Percentiles rank a stretch among this genome's conserved stretches.
Evolutionary conservation across 2,329 filamentous ascomycete species (phyloP).

Genomic region (Calonectria naviculata): DNA sequence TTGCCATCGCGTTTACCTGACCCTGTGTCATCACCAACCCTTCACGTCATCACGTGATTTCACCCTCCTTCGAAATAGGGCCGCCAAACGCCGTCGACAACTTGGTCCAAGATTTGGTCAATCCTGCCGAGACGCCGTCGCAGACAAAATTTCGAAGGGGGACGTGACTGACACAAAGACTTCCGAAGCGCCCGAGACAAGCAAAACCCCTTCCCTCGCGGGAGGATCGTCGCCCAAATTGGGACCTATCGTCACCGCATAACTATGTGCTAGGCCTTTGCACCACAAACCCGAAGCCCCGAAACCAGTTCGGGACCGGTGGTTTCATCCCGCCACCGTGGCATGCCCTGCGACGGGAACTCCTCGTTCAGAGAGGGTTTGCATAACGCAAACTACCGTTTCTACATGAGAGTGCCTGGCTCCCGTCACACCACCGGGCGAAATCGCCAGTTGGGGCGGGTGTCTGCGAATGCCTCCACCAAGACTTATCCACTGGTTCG

Average conservation of each 20-base stretch:
- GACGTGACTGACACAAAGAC: not conserved
- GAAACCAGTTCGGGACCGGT: slow-evolving; percentile 24
- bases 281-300: slow-evolving; percentile 7
- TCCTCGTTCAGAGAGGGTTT: not conserved
- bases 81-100: slow-evolving; percentile 11
- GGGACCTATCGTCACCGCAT: not conserved
- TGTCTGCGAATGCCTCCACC: slow-evolving; percentile 1
- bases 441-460: not conserved
- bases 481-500: slow-evolving; percentile 15
- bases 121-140: slow-evolving; percentile 27
- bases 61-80: not conserved
- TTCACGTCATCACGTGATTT: slow-evolving; percentile 37
- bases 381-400: not conserved
- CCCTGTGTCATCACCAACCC: slow-evolving; percentile 9
- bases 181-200: slow-evolving; percentile 27
- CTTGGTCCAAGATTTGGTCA: not conserved
- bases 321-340: slow-evolving; percentile 24
- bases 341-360: not conserved
- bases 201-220: slow-evolving; percentile 7
- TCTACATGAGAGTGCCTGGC: not conserved
- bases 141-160: slow-evolving; percentile 5
- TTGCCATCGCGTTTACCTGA: slow-evolving; percentile 20
- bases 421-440: not conserved
- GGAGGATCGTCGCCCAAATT: not conserved
- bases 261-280: slow-evolving; percentile 15